phyloP scores from a whole-genome alignment of 441 rosid genomes.

The Lepidium campestre region DNA sequence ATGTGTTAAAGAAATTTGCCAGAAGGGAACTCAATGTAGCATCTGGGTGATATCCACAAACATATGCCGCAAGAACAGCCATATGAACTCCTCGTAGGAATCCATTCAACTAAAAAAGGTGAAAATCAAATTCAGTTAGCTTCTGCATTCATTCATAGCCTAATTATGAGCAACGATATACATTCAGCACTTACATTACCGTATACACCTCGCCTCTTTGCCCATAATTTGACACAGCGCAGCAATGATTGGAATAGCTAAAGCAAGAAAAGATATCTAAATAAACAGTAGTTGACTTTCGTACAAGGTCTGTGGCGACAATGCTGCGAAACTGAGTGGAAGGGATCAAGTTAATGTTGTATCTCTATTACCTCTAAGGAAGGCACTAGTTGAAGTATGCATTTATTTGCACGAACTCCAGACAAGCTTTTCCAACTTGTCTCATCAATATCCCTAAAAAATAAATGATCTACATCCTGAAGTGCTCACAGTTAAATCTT shows the following conservation, averaged over 20 bases:
- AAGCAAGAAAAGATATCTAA: not conserved
- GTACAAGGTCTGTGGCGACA: not conserved
- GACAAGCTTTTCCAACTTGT: conserved; percentile 57
- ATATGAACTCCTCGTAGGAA: conserved; percentile 59
- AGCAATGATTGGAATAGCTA: conserved; percentile 50
- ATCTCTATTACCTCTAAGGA: conserved; percentile 35
- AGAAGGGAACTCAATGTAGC: conserved; percentile 39
- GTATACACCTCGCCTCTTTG: conserved; percentile 53
- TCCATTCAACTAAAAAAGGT: conserved; percentile 43
- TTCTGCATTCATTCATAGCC: not conserved
- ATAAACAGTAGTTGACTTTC: not conserved
- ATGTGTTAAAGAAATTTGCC: conserved; percentile 40
- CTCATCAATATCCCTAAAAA: conserved; percentile 43
- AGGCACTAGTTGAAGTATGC: conserved; percentile 48
- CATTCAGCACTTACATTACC: conserved; percentile 42
- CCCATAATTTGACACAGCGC: conserved; percentile 53
- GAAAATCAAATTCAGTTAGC: not conserved
- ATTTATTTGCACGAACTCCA: conserved; percentile 44
- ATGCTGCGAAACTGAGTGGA: not conserved
- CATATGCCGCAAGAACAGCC: conserved; percentile 49
- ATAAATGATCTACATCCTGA: conserved; percentile 47
- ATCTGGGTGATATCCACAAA: conserved; percentile 40
- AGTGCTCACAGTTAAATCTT: not conserved
- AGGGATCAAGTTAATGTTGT: not conserved
- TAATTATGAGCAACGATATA: conserved; percentile 5